Base-by-base conservation (phyloP, 2,329 filamentous ascomycete genomes). In the Colletotrichum scovillei region DNA sequence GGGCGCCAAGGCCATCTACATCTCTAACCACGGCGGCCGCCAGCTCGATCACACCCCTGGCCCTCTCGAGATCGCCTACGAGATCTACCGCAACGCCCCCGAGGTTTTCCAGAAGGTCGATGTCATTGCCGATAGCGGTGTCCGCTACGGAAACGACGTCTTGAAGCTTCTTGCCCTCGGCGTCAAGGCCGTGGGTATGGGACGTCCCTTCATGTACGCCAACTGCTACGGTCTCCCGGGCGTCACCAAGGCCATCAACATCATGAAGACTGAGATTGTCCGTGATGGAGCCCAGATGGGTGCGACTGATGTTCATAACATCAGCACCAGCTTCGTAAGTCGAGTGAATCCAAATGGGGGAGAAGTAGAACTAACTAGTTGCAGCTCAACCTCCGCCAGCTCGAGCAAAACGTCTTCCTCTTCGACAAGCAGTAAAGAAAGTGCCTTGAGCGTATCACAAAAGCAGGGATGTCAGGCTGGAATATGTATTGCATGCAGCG, bases 161-260 rank as follows among this genome's bases (percentile, higher is more conserved):
- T 74, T 85, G 63, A 85, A 85, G 78, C 77, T 82, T 19, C 76
- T 85, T 24, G 81, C 82, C 1, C 79, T 85, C 1, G 83, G 84
- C 19, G 84, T 82, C 22, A 82, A 81, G 71, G 81, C 79, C 11
- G 81, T 85, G 1, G 80, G 87, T 19, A 76, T 89, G 14, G 87
- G 86, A 14, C 78, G 87, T 16, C 79, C 83, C 0, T 82, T 87
- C 76, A 87, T 89, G 85, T 89, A 84, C 77, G 83, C 86, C 62
- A 88, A 88, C 75, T 78, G 84, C 49, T 89, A 86, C 75, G 87
- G 87, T 3, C 78, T 81, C 5, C 82, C 84, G 26, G 87, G 87
- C 26, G 86, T 88, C 3, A 79, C 79, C 67, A 84, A 83, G 79
- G 82, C 82, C 6, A 85, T 88, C 65, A 77, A 85, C 64, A 83